phyloP scores from a whole-genome alignment of 768 basidiomycete species.

The Arthromyces matolae region DNA sequence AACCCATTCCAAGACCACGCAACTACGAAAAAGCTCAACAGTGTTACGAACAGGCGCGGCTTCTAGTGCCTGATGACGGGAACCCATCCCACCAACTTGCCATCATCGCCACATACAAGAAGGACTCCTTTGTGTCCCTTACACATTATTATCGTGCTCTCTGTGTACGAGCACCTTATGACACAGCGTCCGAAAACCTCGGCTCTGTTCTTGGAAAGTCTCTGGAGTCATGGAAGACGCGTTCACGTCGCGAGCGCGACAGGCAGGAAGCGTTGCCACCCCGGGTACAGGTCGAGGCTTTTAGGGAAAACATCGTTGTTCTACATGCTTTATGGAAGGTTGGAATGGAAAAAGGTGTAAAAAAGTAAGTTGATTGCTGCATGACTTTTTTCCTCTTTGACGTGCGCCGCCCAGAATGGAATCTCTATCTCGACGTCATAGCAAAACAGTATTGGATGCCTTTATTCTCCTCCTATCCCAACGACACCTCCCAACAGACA shows the following conservation, averaged over 20 bases:
- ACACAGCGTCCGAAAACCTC: constrained; percentile 84
- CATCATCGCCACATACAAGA: constrained; percentile 81
- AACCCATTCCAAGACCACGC: constrained; percentile 52
- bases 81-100: constrained; percentile 96
- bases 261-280: constrained; percentile 36
- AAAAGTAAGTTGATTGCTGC: constrained; percentile 47
- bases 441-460: constrained; percentile 45
- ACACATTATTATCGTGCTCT: constrained; percentile 90
- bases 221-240: constrained; percentile 54
- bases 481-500: constrained; percentile 69
- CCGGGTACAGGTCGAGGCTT: constrained; percentile 52
- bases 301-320: constrained; percentile 73
- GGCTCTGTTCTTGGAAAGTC: constrained; percentile 65
- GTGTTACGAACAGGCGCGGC: constrained; percentile 83
- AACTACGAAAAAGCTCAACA: constrained; percentile 73
- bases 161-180: constrained; percentile 82
- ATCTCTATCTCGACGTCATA: constrained; percentile 42
- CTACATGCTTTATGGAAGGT: constrained; percentile 74
- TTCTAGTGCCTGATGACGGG: constrained; percentile 83
- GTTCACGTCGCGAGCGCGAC: constrained; percentile 37
- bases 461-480: constrained; percentile 62
- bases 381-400: constrained; percentile 4
- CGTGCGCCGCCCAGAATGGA: constrained; percentile 37
- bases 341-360: constrained; percentile 46
- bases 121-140: constrained; percentile 76